A percentile compares a stretch with the other conserved stretches of the same genome.
Evolutionary conservation across 2,329 filamentous ascomycete species (phyloP).

Genomic region (Lachnellula arida): DNA sequence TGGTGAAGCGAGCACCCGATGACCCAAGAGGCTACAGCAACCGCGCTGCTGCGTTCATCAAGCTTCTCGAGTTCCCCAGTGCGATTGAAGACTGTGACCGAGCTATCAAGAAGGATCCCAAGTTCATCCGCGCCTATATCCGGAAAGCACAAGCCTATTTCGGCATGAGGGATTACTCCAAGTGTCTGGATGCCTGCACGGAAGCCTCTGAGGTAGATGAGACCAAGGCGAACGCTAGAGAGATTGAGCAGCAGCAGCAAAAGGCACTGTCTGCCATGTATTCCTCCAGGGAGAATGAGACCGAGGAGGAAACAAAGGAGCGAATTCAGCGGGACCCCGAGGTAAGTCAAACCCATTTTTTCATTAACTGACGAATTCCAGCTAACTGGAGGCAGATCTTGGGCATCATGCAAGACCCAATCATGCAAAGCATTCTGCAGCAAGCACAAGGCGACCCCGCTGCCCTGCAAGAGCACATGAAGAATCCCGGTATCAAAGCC

Average conservation of each 20-base stretch:
- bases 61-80: conserved; percentile 91
- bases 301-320: conserved; percentile 91
- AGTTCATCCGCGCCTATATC: conserved; percentile 94
- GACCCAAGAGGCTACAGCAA: conserved; percentile 96
- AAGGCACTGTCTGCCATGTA: conserved; percentile 92
- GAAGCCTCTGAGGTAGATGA: conserved; percentile 75
- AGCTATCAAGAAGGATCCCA: conserved; percentile 84
- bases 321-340: conserved; percentile 87
- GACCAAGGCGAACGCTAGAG: conserved; percentile 72
- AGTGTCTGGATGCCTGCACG: conserved; percentile 82
- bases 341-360: conserved; percentile 47
- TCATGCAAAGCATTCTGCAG: conserved; percentile 97
- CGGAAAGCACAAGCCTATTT: conserved; percentile 94
- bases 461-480: conserved; percentile 95
- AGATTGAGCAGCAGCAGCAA: conserved; percentile 91
- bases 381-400: conserved; percentile 59
- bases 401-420: conserved; percentile 85
- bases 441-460: conserved; percentile 92
- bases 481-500: conserved; percentile 75
- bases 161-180: conserved; percentile 97
- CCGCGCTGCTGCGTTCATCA: conserved; percentile 93
- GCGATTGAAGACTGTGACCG: conserved; percentile 89
- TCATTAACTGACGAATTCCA: not conserved
- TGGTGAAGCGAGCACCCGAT: conserved; percentile 91
- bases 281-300: conserved; percentile 85